These are phyloP conservation scores for Zasmidium cellare DNA, from an alignment of 2,329 filamentous ascomycete species.

Conservation along the genomic window DNA sequence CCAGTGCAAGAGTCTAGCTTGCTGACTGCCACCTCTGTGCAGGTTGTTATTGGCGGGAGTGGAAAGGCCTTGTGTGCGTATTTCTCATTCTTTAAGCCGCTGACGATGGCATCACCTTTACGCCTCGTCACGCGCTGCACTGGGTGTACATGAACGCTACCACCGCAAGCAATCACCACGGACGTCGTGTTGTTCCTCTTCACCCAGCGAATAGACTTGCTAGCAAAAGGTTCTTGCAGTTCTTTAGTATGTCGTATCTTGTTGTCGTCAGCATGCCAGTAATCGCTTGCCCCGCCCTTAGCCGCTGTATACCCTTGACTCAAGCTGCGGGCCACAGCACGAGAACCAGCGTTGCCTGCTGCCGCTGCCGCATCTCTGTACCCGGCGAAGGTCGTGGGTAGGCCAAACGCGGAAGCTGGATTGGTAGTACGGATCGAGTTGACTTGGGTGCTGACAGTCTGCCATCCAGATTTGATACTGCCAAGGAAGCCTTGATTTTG, in stretches of 20 bases:
- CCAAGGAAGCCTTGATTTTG: conserved; percentile 31
- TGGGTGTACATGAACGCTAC: conserved; percentile 66
- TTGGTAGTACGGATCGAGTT: conserved; percentile 27
- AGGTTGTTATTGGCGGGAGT: conserved; percentile 24
- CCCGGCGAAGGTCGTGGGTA: conserved; percentile 34
- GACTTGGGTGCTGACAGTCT: conserved; percentile 41
- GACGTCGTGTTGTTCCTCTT: conserved; percentile 62
- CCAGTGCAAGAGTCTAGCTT: conserved; percentile 23
- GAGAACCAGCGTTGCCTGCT: conserved; percentile 60
- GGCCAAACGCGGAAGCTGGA: conserved; percentile 19
- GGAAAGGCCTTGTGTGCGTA: conserved; percentile 26
- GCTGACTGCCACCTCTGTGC: conserved; percentile 7
- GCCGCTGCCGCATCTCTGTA: conserved; percentile 33
- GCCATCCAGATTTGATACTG: conserved; percentile 40
- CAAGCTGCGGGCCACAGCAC: conserved; percentile 71
- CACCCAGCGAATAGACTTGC: conserved; percentile 64
- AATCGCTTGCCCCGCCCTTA: conserved; percentile 65
- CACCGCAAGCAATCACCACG: conserved; percentile 66
- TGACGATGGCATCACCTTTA: conserved; percentile 51
- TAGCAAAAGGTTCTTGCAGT: conserved; percentile 47
- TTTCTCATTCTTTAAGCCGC: conserved; percentile 40
- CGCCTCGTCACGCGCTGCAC: conserved; percentile 50
- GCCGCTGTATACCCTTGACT: conserved; percentile 73
- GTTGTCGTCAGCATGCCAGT: conserved; percentile 74
- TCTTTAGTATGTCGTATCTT: conserved; percentile 65